Evolutionary conservation across 495 filamentous ascomycete genomes (phyloP), one percentile per base, ranked within the genome.

Genomic region (Tuber magnatum): DNA sequence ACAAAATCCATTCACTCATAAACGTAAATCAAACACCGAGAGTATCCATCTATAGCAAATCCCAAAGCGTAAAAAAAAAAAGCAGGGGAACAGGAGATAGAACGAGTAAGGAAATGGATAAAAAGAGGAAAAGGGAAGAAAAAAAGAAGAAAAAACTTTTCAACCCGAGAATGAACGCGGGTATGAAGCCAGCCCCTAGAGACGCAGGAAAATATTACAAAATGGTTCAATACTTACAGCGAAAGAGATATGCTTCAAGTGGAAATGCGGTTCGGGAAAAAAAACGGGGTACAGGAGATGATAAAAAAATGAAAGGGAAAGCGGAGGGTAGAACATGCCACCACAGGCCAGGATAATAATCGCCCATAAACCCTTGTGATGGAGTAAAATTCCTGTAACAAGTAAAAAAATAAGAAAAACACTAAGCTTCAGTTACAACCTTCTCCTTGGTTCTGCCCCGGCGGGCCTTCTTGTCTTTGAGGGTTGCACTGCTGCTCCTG

Each of bases 201-300:
- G 74, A 69, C 38, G 48, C 44, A 41, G 61, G 73, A 79, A 78
- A 75, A 79, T 79, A 79, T 79, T 75, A 79, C 76, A 79, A 73
- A 79, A 75, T 73, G 44, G 28, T 75, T 79, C 79, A 79, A 79
- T 79, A 79, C 76, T 79, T 79, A 79, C 77, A 79, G 39, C 61
- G 74, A 79, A 79, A 72, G 51, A 72, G 48, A 71, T 35, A 65
- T 65, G 12, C 28, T 74, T 75, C 69, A 32, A 77, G 72, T 79
- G 65, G 56, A 18, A 61, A 65, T 65, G 28, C 14, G 56, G 56
- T 35, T 32, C n/a, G 28, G 32, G 56, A 32, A 35, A 28, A 48
- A 61, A 65, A 20, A 65, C 73, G 32, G 16, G 65, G 69, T 69
- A 32, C 14, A 38, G 70, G 73, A 71, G 56, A 79, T 70, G 12